phyloP scores from a whole-genome alignment of 75 land plant genomes.

The Cupressus sempervirens region DNA sequence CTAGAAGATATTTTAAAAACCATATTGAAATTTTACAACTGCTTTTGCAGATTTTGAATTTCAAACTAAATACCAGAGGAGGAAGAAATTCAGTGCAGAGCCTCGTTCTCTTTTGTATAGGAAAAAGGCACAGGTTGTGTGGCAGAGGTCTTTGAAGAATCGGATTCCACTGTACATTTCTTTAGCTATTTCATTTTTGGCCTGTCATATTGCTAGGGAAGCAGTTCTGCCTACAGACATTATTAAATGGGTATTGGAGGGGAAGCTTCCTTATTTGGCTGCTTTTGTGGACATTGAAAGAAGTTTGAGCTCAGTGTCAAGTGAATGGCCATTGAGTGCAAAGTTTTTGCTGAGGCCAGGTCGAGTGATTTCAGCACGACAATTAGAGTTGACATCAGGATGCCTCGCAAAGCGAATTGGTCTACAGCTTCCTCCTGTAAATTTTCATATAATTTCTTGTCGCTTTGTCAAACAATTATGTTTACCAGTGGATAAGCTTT shows the following conservation, averaged over 20 bases:
- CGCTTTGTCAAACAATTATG: slow-evolving; percentile 51
- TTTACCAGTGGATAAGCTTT: slow-evolving; percentile 57
- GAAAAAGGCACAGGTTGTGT: slow-evolving; percentile 30
- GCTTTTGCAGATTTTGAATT: background rate
- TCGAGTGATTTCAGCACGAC: slow-evolving; percentile 31
- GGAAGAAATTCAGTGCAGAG: slow-evolving; percentile 13
- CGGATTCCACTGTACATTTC: slow-evolving; percentile 57
- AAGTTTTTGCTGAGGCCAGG: slow-evolving; percentile 65
- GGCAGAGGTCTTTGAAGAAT: slow-evolving; percentile 48
- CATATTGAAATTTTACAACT: background rate
- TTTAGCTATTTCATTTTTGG: slow-evolving; percentile 63
- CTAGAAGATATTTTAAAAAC: background rate
- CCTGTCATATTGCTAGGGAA: slow-evolving; percentile 77
- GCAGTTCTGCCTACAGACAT: slow-evolving; percentile 81
- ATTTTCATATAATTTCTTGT: slow-evolving; percentile 55
- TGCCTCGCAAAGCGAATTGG: slow-evolving; percentile 53
- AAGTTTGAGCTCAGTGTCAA: slow-evolving; percentile 21
- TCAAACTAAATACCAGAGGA: background rate
- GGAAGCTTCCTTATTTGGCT: slow-evolving; percentile 70
- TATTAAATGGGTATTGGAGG: slow-evolving; percentile 67
- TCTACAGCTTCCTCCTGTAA: slow-evolving; percentile 74
- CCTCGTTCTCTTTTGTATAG: slow-evolving; percentile 29
- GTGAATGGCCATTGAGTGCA: slow-evolving; percentile 37
- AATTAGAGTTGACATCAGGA: slow-evolving; percentile 64
- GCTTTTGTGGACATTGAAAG: slow-evolving; percentile 63